Base-by-base conservation (phyloP, 345 rosid genomes). In the Kernera saxatilis region DNA sequence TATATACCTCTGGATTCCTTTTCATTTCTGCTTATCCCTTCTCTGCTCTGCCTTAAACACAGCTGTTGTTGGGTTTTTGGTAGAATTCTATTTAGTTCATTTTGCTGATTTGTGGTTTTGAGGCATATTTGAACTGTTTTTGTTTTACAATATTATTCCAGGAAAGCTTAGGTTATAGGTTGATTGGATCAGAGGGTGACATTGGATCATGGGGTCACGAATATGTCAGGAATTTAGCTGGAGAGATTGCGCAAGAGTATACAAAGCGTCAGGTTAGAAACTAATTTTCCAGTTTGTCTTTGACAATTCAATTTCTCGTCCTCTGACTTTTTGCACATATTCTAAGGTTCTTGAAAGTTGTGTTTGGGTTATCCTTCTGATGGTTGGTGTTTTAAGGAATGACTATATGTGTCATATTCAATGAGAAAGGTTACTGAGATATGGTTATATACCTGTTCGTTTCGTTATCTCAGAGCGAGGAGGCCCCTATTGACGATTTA, bases 151-250 rank as follows among this genome's bases (percentile, higher is more conserved):
- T 14, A 32, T 41, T 53, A 6, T 68, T 69, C 6, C 85, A 93
- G 97, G 98, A 94, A 80, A 94, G 93, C 77, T 84, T 94, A 71
- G 77, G 83, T 67, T 94, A 85, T 81, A 85, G 95, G 76, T 78
- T 94, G 77, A 37, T 88, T 76, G 99, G 99, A 57, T 83, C 96
- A 8, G 89, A 82, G 61, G 93, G 90, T 69, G 99, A 94, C 76
- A 88, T 94, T 64, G 98, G 95, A 69, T 94, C 96, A 1, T 94
- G 96, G 97, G 99, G 96, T 33, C 98, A 94, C 61, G 96, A 89
- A 75, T 91, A 94, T 79, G 99, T 94, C 55, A 88, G 95, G 87
- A 93, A 91, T 73, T 81, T 93, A 74, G 95, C 98, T 21, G 92
- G 98, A 63, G 99, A 94, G 85, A 86, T 90, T 77, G 76, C 87